Percentiles rank a stretch among this genome's conserved stretches.
Conservation (phyloP, 1,284 basidiomycete genomes). For the Irpex lacteus region DNA sequence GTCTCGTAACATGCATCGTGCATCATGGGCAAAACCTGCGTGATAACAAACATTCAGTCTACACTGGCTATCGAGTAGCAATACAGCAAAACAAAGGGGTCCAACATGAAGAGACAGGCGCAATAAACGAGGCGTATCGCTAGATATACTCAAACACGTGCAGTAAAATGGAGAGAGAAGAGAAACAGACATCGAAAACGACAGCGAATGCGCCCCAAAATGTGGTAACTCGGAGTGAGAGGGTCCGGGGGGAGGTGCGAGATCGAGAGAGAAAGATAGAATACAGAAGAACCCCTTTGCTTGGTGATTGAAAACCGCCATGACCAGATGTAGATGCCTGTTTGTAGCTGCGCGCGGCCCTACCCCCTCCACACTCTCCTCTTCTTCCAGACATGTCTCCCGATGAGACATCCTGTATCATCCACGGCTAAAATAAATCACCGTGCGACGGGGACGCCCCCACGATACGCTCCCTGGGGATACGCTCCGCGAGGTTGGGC, state of each 20-base stretch:
- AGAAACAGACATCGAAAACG: constrained; percentile 8
- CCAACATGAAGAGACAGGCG: not conserved
- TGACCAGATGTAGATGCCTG: constrained; percentile 1
- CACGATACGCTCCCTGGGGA: constrained; percentile 25
- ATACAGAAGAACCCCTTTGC: constrained; percentile 11
- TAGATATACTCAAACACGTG: constrained; percentile 18
- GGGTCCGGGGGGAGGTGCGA: not conserved
- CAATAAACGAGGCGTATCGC: constrained; percentile 16
- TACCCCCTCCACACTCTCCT: not conserved
- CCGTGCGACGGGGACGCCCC: constrained; percentile 32
- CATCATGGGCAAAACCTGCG: constrained; percentile 5
- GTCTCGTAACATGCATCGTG: not conserved
- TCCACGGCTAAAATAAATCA: constrained; percentile 11
- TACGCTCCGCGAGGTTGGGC: constrained; percentile 17
- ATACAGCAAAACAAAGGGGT: constrained; percentile 8
- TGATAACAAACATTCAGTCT: constrained; percentile 9
- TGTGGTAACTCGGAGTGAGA: not conserved
- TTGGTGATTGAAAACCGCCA: constrained; percentile 3
- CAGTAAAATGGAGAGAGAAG: constrained; percentile 6
- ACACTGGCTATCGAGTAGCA: constrained; percentile 9
- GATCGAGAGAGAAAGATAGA: constrained; percentile 9
- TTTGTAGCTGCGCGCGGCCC: constrained; percentile 1
- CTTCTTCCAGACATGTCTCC: not conserved
- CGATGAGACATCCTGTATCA: not conserved
- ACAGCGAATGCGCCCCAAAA: constrained; percentile 2